Evolutionary conservation across 257 asterid species (phyloP).

Genomic region (Coffea eugenioides): DNA sequence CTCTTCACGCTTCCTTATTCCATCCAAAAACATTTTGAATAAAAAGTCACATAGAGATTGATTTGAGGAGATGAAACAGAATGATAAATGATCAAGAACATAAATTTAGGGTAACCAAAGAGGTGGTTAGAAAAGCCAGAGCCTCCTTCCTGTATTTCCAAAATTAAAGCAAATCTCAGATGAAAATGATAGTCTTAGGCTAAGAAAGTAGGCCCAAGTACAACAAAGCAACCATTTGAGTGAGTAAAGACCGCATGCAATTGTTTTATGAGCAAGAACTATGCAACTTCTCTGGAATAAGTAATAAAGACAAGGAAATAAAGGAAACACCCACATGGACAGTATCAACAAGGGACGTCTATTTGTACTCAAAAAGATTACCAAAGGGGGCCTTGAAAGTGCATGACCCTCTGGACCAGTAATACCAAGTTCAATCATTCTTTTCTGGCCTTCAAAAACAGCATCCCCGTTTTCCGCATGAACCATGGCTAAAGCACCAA

Average conservation of each 20-base stretch:
- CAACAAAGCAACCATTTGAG: not conserved
- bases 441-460: slow-evolving; percentile 85
- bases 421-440: slow-evolving; percentile 89
- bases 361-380: slow-evolving; percentile 20
- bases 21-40: too few relatives aligned
- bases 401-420: slow-evolving; percentile 98
- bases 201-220: not conserved
- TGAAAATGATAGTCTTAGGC: not conserved
- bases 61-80: not conserved
- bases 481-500: slow-evolving; percentile 97
- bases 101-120: not conserved
- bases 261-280: not conserved
- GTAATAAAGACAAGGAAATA: not conserved
- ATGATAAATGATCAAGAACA: not conserved
- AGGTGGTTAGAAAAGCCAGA: too few relatives aligned
- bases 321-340: not conserved
- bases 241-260: not conserved
- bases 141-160: not conserved
- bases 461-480: slow-evolving; percentile 99
- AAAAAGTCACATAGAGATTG: not conserved
- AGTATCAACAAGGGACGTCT: not conserved
- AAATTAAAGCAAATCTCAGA: not conserved
- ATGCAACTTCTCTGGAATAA: not conserved
- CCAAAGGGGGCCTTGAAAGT: slow-evolving; percentile 96
- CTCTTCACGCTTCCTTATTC: too few relatives aligned